Evolutionary conservation across 257 asterid genomes (phyloP).

Genomic region (Solanum rostratum): DNA sequence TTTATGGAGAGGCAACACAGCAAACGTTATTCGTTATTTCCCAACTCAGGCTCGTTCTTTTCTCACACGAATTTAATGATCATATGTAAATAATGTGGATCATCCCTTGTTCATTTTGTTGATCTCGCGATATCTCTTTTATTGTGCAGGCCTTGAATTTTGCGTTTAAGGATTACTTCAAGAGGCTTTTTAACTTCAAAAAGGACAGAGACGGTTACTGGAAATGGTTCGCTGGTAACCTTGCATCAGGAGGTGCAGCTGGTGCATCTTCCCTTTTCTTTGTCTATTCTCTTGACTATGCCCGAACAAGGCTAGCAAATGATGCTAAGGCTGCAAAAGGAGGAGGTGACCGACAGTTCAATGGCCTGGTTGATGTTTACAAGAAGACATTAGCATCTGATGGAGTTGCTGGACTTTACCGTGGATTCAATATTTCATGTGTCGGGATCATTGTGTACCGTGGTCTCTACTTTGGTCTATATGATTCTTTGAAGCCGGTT

Average conservation of each 20-base stretch:
- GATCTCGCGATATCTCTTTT: background rate
- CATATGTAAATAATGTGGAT: background rate
- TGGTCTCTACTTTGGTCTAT: conserved; percentile 37
- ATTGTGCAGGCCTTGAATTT: conserved; percentile 28
- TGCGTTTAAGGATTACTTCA: conserved; percentile 36
- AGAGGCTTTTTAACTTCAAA: conserved; percentile 29
- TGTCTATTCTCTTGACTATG: conserved; percentile 37
- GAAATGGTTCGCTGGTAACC: conserved; percentile 36
- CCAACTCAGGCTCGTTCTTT: conserved; percentile 28
- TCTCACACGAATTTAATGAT: background rate
- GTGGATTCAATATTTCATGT: conserved; percentile 38
- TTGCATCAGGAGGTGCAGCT: conserved; percentile 43
- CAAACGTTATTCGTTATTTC: conserved; percentile 34
- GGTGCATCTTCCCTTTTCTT: conserved; percentile 37
- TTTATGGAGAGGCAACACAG: conserved; percentile 42
- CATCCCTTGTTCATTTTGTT: background rate
- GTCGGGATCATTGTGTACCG: conserved; percentile 41
- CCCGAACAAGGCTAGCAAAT: conserved; percentile 32
- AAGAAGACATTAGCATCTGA: conserved; percentile 27
- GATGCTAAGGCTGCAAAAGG: conserved; percentile 35
- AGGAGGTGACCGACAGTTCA: conserved; percentile 30
- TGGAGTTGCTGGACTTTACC: conserved; percentile 36
- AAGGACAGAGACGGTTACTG: conserved; percentile 36
- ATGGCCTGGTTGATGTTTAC: conserved; percentile 38
- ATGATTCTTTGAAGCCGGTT: conserved; percentile 36